Percentiles rank a stretch among this genome's conserved stretches.
Evolutionary conservation across 73 alveolate species (phyloP).

Genomic region (Paramecium caudatum): DNA sequence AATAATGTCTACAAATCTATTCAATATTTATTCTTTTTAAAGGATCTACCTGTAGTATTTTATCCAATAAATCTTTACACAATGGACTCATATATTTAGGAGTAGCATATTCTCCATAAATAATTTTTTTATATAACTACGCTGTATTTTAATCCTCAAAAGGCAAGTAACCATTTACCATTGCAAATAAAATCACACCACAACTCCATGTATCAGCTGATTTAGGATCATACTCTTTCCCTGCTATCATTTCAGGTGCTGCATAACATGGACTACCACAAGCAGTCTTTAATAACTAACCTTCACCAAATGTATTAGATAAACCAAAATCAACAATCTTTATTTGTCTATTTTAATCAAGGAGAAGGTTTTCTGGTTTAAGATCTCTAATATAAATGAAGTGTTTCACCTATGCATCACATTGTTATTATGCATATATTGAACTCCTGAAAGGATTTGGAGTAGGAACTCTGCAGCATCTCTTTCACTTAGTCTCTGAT

Average conservation of each 20-base stretch:
- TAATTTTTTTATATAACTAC: slow-evolving; percentile 76
- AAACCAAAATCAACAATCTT: slow-evolving; percentile 83
- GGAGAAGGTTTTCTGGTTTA: slow-evolving; percentile 82
- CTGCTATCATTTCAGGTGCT: slow-evolving; percentile 84
- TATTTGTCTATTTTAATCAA: slow-evolving; percentile 75
- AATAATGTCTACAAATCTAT: slow-evolving; percentile 93
- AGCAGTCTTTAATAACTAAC: slow-evolving; percentile 74
- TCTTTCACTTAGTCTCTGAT: slow-evolving; percentile 84
- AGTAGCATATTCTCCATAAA: slow-evolving; percentile 76
- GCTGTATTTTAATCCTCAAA: slow-evolving; percentile 76
- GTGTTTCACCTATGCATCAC: slow-evolving; percentile 82
- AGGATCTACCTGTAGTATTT: slow-evolving; percentile 93
- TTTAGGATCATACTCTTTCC: slow-evolving; percentile 77
- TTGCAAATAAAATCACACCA: slow-evolving; percentile 79
- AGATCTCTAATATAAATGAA: slow-evolving; percentile 71
- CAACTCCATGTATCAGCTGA: slow-evolving; percentile 83
- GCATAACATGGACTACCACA: slow-evolving; percentile 87
- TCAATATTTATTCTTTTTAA: slow-evolving; percentile 86
- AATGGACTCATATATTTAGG: slow-evolving; percentile 77
- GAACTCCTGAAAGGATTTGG: slow-evolving; percentile 93
- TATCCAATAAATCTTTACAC: slow-evolving; percentile 85
- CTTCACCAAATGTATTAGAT: slow-evolving; percentile 76
- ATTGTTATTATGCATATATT: slow-evolving; percentile 90
- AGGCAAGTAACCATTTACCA: slow-evolving; percentile 77
- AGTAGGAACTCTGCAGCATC: slow-evolving; percentile 89